phyloP scores from a whole-genome alignment of 495 filamentous ascomycete genomes.

The Penicillium cataractarum region DNA sequence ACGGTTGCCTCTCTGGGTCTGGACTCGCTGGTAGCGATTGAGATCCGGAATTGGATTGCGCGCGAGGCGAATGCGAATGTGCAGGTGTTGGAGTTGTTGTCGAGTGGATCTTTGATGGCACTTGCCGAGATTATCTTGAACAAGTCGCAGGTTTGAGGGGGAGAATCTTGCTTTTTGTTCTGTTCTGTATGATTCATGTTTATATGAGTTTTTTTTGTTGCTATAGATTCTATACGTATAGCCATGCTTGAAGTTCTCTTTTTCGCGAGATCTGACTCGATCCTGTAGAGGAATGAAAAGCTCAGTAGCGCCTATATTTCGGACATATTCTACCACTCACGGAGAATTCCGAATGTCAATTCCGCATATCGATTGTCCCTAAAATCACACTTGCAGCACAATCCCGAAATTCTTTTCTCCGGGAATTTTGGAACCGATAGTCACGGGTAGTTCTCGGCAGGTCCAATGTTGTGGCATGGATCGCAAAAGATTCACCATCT shows the following conservation, averaged over 20 bases:
- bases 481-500: neutral
- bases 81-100: slow-evolving; percentile 38
- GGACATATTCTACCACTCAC: too few species aligned
- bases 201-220: neutral
- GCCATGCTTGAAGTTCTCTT: neutral
- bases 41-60: slow-evolving; percentile 44
- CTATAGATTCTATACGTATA: neutral
- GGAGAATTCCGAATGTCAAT: too few species aligned
- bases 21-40: slow-evolving; percentile 45
- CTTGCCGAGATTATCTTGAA: slow-evolving; percentile 34
- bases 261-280: neutral
- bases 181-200: neutral
- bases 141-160: slow-evolving; percentile 30
- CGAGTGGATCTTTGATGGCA: slow-evolving; percentile 34
- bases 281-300: neutral
- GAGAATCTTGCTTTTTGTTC: neutral
- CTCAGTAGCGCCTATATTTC: neutral
- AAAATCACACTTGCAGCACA: neutral
- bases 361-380: neutral
- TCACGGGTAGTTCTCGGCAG: neutral
- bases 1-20: slow-evolving; percentile 35
- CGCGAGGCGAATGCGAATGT: slow-evolving; percentile 41
- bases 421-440: neutral
- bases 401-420: neutral
- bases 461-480: neutral